Evolutionary conservation across 192 early-diverging fungal genomes (phyloP).

Genomic region (Backusella westeae): DNA sequence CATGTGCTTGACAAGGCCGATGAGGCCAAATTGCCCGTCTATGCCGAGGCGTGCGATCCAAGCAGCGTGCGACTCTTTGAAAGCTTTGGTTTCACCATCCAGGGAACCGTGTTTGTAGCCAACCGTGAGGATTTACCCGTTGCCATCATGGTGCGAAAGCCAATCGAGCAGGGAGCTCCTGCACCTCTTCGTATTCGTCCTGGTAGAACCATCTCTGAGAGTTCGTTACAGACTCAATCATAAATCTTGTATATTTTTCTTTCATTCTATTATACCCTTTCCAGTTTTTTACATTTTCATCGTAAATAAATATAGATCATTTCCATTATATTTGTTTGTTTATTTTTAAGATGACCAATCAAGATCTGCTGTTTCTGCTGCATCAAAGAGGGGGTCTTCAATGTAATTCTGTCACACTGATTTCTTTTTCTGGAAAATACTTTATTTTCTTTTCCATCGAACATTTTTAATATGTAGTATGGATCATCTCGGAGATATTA

Average conservation of each 20-base stretch:
- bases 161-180: background rate
- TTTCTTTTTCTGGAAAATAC: no score
- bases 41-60: slow-evolving; percentile 15
- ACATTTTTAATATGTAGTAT: no score
- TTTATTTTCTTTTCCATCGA: no score
- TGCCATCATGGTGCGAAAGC: slow-evolving; percentile 22
- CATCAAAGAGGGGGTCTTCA: no score
- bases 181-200: slow-evolving; percentile 20
- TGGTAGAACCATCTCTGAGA: slow-evolving; percentile 25
- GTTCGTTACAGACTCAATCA: slow-evolving; percentile 5
- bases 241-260: background rate
- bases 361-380: background rate
- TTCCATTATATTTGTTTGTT: background rate
- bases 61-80: slow-evolving; percentile 28
- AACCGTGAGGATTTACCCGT: slow-evolving; percentile 21
- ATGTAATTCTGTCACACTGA: background rate
- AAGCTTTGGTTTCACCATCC: slow-evolving; percentile 20
- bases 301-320: background rate
- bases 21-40: slow-evolving; percentile 12
- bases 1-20: slow-evolving; percentile 27
- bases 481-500: no score
- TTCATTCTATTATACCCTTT: background rate
- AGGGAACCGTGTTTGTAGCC: slow-evolving; percentile 1
- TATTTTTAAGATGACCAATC: background rate
- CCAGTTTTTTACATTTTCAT: background rate